Evolutionary conservation across 768 basidiomycete species (phyloP).

Genomic region (Hypsizygus marmoreus): DNA sequence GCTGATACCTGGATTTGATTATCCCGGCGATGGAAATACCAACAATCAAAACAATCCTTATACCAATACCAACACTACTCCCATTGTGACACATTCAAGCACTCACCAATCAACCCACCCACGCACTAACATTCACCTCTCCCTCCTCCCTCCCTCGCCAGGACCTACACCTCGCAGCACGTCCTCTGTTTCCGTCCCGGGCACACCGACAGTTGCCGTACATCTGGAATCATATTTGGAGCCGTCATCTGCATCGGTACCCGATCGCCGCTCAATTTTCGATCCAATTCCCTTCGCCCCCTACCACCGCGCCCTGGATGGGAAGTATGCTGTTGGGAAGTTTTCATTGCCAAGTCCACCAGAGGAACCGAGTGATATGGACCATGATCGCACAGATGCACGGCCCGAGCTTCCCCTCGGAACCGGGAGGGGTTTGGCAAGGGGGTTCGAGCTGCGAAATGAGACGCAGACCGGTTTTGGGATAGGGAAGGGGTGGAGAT

Average conservation of each 20-base stretch:
- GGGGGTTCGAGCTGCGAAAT: conserved; percentile 5
- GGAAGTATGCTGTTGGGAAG: conserved; percentile 76
- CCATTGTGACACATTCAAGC: conserved; percentile 28
- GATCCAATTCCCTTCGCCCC: conserved; percentile 76
- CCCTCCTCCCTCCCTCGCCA: conserved; percentile 53
- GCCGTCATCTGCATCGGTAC: conserved; percentile 21
- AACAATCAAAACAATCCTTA: too few species aligned
- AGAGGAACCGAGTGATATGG: too few species aligned
- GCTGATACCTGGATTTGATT: too few species aligned
- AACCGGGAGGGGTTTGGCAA: conserved; percentile 39
- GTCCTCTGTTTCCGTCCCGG: conserved; percentile 49
- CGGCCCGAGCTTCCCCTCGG: too few species aligned
- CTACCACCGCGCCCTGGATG: conserved; percentile 63
- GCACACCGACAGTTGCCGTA: conserved; percentile 51
- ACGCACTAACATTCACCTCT: conserved; percentile 26
- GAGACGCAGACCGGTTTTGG: neutral
- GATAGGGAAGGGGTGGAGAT: conserved; percentile 42
- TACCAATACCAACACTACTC: too few species aligned
- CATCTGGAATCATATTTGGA: conserved; percentile 42
- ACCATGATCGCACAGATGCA: too few species aligned
- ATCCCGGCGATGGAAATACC: too few species aligned
- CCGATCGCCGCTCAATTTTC: conserved; percentile 39
- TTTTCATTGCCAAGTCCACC: conserved; percentile 70
- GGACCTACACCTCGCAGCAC: conserved; percentile 47
- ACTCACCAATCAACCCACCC: conserved; percentile 25